phyloP scores from a whole-genome alignment of 2,329 filamentous ascomycete genomes.

The Clarireedia monteithiana region DNA sequence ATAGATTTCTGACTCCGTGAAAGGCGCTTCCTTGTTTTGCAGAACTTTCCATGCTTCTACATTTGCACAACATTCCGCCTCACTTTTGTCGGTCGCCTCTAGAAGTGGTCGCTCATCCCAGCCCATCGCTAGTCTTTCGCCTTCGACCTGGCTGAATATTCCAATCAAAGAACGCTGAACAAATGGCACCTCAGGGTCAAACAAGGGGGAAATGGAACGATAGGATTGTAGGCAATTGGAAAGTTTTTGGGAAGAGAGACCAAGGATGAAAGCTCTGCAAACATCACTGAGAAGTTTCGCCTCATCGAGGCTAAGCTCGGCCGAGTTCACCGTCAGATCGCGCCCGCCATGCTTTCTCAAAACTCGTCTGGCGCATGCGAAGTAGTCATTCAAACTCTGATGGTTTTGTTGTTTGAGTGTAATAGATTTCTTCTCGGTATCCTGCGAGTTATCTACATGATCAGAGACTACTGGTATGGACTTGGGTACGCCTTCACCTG shows the following conservation, averaged over 20 bases:
- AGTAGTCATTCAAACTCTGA: constrained; percentile 27
- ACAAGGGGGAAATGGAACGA: constrained; percentile 37
- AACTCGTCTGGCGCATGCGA: constrained; percentile 24
- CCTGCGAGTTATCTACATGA: neutral
- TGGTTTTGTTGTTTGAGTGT: constrained; percentile 24
- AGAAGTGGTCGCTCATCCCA: constrained; percentile 34
- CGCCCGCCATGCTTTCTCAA: constrained; percentile 25
- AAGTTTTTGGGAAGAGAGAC: constrained; percentile 42
- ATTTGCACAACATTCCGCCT: constrained; percentile 31
- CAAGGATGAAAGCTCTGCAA: constrained; percentile 45
- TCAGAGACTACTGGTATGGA: neutral
- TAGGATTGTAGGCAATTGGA: constrained; percentile 38
- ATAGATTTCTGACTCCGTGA: constrained; percentile 40
- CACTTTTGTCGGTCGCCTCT: constrained; percentile 31
- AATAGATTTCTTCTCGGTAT: neutral
- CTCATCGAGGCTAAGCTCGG: constrained; percentile 30
- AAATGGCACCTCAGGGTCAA: constrained; percentile 20
- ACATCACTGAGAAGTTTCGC: constrained; percentile 43
- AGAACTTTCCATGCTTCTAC: constrained; percentile 39
- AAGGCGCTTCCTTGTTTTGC: constrained; percentile 29
- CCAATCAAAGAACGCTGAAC: constrained; percentile 42
- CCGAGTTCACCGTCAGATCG: constrained; percentile 20
- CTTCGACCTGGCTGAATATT: constrained; percentile 46
- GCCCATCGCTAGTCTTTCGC: constrained; percentile 43
- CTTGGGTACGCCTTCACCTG: neutral